Evolutionary conservation across 495 filamentous ascomycete genomes (phyloP).

Genomic region (Penicillium manginii): DNA sequence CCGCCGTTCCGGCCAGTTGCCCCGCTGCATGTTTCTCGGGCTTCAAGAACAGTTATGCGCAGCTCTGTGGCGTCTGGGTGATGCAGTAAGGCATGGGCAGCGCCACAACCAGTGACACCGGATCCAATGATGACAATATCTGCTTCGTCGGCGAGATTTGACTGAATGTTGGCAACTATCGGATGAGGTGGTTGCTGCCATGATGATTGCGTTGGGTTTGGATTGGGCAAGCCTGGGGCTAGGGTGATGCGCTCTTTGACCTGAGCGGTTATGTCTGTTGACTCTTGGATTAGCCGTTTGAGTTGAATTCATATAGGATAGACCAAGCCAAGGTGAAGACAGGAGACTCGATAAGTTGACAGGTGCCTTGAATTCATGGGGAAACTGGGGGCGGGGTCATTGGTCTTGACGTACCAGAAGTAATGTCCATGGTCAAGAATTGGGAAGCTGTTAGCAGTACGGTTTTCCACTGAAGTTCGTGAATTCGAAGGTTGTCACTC

Average conservation of each 20-base stretch:
- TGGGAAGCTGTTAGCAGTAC: not conserved
- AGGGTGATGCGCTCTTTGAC: not conserved
- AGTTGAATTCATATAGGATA: no score
- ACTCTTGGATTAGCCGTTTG: not conserved
- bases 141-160: not conserved
- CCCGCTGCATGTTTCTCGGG: slow-evolving; percentile 4
- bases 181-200: slow-evolving; percentile 1
- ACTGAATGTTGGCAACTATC: not conserved
- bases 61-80: not conserved
- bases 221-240: not conserved
- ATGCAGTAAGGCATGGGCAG: slow-evolving; percentile 4
- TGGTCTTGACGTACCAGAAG: not conserved
- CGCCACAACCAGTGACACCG: slow-evolving; percentile 1
- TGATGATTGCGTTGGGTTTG: slow-evolving; percentile 2
- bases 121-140: slow-evolving; percentile 2
- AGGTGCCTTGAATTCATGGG: no score
- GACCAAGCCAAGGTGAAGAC: no score
- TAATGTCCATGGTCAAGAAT: not conserved
- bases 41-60: slow-evolving; percentile 7
- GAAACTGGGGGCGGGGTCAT: not conserved
- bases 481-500: no score
- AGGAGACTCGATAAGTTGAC: no score
- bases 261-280: not conserved
- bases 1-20: slow-evolving; percentile 8
- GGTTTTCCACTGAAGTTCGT: no score